Base-by-base conservation (phyloP, 306 rosid genomes). In the Arachis hypogaea region DNA sequence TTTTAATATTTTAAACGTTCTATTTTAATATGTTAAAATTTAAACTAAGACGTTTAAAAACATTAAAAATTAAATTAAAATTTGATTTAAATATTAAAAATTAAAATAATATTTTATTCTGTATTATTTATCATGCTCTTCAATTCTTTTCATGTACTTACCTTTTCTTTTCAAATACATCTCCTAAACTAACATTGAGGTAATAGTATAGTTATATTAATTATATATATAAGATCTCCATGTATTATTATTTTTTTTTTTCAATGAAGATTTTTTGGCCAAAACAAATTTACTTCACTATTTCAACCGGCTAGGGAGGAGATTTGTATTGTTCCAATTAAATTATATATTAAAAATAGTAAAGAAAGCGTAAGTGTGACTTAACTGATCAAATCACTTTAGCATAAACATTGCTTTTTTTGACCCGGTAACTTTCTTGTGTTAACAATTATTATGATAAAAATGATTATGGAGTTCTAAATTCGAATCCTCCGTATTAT, bases 341-440 rank as follows among this genome's bases (percentile, higher is more conserved):
- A 59, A 12, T 3, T 7, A 30, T 46, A 4, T 12, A 44, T 59
- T 62, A 6, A 18, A 29, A 59, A 29, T 12, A 59, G 8, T 44
- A 71, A 28, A 4, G 22, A 33, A 58, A 16, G 7, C 38, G 38
- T 29, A 50, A 40, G 33, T 7, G 58, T 56, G 51, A 46, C 40
- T 22, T 58, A 58, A 43, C 41, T 56, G 42, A 49, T 49, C 30
- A 4, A 12, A 16, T 44, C 62, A 78, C 66, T 71, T 65, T 33
- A 11, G 66, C 58, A 12, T 33, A 6, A 74, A 40, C 28, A 41
- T 22, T 22, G 28, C n/a, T 41, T 3, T 55, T 6, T 29, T 74
- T 44, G 42, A 22, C 61, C 14, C 55, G 33, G 10, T 67, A 55
- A 43, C 46, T 43, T 44, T 69, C 1, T 58, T 16, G 59, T 33